Conservation (phyloP, 805 yeast species). For the Starmera amethionina region DNA sequence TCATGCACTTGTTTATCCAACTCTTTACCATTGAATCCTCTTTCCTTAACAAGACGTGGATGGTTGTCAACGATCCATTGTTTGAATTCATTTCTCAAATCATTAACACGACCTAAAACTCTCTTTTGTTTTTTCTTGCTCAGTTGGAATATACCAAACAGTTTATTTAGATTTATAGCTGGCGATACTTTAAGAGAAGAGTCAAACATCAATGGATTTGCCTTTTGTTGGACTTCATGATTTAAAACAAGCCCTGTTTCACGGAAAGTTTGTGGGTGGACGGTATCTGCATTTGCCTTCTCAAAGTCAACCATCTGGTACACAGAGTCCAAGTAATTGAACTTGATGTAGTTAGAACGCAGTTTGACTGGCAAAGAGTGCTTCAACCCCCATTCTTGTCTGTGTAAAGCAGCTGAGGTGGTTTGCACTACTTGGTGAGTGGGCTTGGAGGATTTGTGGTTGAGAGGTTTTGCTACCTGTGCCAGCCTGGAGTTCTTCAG, state of each 20-base stretch:
- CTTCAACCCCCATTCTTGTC: conserved; percentile 75
- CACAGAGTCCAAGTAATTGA: conserved; percentile 57
- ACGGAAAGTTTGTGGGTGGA: conserved; percentile 56
- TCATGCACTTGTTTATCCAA: conserved; percentile 23
- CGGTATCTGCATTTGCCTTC: conserved; percentile 45
- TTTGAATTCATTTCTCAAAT: conserved; percentile 42
- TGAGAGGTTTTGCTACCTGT: conserved; percentile 22
- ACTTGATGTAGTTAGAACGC: conserved; percentile 48
- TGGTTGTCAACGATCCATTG: conserved; percentile 42
- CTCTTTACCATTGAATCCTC: conserved; percentile 17
- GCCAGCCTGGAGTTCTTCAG: conserved; percentile 24
- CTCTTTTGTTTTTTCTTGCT: not conserved
- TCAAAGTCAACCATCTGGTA: conserved; percentile 67
- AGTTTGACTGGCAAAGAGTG: conserved; percentile 54
- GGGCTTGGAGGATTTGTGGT: conserved; percentile 28
- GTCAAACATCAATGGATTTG: conserved; percentile 25
- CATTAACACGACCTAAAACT: conserved; percentile 19
- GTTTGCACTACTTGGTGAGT: conserved; percentile 69
- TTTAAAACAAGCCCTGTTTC: conserved; percentile 45
- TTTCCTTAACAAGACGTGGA: conserved; percentile 29
- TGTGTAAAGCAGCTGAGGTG: conserved; percentile 47
- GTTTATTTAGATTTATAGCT: not conserved
- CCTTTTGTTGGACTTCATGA: conserved; percentile 12
- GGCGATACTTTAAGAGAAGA: not conserved
- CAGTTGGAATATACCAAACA: no score